Percentiles rank a stretch among this genome's conserved stretches.
phyloP scores from a whole-genome alignment of 495 filamentous ascomycete genomes.

The Paragyromitra xinjiangensis region DNA sequence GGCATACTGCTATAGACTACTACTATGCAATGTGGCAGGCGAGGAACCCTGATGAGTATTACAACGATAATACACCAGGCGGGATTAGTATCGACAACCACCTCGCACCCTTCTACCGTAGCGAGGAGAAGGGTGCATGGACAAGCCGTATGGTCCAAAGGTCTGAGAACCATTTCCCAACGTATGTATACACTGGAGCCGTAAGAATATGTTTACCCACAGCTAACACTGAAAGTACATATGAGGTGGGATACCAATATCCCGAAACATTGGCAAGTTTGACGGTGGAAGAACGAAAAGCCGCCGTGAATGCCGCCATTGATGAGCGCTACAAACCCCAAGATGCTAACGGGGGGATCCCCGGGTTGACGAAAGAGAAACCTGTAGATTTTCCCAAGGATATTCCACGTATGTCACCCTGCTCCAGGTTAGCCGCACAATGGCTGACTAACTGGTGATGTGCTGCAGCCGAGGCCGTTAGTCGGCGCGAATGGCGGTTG shows the following conservation, averaged over 20 bases:
- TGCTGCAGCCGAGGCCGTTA: background rate
- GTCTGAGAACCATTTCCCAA: constrained; percentile 6
- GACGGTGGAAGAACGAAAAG: background rate
- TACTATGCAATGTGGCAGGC: constrained; percentile 36
- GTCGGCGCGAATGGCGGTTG: constrained; percentile 33
- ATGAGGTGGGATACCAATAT: constrained; percentile 12
- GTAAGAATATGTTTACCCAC: background rate
- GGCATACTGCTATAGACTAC: constrained; percentile 14
- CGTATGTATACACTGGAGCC: background rate
- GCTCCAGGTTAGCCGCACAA: background rate
- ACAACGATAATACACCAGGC: background rate
- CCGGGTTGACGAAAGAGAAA: background rate
- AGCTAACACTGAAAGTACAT: constrained; percentile 30
- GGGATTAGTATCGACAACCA: background rate
- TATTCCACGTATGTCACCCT: constrained; percentile 15
- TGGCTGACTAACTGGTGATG: background rate
- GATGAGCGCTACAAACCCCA: background rate
- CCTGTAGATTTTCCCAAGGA: background rate
- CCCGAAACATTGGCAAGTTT: constrained; percentile 8
- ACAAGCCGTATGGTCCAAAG: constrained; percentile 32
- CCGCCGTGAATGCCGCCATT: background rate
- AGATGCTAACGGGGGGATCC: background rate
- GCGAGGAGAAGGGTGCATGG: background rate
- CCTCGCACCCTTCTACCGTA: constrained; percentile 22
- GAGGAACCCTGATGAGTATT: background rate